Conservation (phyloP, 257 asterid genomes). For the Perilla frutescens region DNA sequence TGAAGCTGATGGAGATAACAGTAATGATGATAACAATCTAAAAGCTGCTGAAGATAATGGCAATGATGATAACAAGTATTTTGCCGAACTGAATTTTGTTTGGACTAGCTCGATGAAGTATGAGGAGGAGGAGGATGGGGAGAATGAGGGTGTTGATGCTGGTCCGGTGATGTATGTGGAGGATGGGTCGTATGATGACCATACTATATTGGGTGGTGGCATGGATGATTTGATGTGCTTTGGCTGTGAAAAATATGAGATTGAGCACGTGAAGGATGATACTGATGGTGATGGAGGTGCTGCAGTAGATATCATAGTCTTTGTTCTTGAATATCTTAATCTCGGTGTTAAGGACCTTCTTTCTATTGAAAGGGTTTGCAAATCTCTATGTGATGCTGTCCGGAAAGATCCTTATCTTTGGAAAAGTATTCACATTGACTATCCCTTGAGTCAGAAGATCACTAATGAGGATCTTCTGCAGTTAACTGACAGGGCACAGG, state of each 20-base stretch:
- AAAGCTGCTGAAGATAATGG: constrained; percentile 41
- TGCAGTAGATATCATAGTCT: constrained; percentile 59
- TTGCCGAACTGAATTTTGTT: constrained; percentile 46
- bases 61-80: constrained; percentile 36
- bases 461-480: constrained; percentile 60
- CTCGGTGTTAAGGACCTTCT: constrained; percentile 68
- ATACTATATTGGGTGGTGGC: constrained; percentile 31
- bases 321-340: constrained; percentile 63
- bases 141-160: constrained; percentile 34
- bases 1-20: constrained; percentile 42
- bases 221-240: constrained; percentile 49
- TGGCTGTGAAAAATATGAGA: constrained; percentile 53
- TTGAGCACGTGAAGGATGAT: constrained; percentile 30
- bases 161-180: constrained; percentile 27
- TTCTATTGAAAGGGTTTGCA: constrained; percentile 76
- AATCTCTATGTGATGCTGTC: constrained; percentile 60
- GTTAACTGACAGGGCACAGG: constrained; percentile 71
- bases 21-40: constrained; percentile 1
- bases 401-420: constrained; percentile 74
- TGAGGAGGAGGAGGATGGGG: constrained; percentile 43
- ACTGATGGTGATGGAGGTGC: constrained; percentile 41
- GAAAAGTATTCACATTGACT: constrained; percentile 58
- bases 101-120: constrained; percentile 43
- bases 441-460: constrained; percentile 48
- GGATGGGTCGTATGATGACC: constrained; percentile 37